phyloP scores from a whole-genome alignment of 768 basidiomycete species.

The Collybia sordida region DNA sequence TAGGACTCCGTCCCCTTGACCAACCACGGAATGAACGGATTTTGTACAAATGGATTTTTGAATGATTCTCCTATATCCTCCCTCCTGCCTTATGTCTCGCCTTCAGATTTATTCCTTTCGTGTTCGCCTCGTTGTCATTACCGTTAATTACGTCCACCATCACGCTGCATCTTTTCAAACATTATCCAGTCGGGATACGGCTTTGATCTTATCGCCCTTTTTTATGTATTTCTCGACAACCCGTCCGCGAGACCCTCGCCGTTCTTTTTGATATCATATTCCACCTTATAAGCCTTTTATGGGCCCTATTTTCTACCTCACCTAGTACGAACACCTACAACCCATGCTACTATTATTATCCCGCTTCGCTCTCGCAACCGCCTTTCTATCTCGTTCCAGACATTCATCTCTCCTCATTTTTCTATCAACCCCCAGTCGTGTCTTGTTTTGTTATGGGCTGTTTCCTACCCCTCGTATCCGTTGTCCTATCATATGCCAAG shows the following conservation, averaged over 20 bases:
- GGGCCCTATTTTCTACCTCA: neutral
- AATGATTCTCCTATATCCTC: slow-evolving; percentile 5
- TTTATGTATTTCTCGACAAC: too few relatives aligned
- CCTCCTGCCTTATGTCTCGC: slow-evolving; percentile 9
- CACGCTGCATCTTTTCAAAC: slow-evolving; percentile 32
- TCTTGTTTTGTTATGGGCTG: slow-evolving; percentile 4
- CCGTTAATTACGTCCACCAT: slow-evolving; percentile 26
- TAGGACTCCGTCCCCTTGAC: slow-evolving; percentile 17
- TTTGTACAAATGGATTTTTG: neutral
- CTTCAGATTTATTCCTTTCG: neutral
- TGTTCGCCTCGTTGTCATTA: slow-evolving; percentile 18
- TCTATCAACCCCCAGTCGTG: neutral
- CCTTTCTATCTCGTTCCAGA: neutral
- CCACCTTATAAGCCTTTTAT: neutral
- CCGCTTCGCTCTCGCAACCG: neutral
- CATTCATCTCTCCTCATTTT: neutral
- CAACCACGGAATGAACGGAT: slow-evolving; percentile 3
- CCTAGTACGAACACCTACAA: neutral
- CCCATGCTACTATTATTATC: slow-evolving; percentile 2
- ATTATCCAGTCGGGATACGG: slow-evolving; percentile 24
- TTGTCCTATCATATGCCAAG: neutral
- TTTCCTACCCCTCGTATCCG: neutral
- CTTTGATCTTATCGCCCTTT: slow-evolving; percentile 13
- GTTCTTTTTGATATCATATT: neutral
- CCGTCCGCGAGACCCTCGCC: slow-evolving; percentile 6